A percentile compares a stretch with the other conserved stretches of the same genome.
phyloP scores from a whole-genome alignment of 305 asterid species.

The Solanum chacoense region DNA sequence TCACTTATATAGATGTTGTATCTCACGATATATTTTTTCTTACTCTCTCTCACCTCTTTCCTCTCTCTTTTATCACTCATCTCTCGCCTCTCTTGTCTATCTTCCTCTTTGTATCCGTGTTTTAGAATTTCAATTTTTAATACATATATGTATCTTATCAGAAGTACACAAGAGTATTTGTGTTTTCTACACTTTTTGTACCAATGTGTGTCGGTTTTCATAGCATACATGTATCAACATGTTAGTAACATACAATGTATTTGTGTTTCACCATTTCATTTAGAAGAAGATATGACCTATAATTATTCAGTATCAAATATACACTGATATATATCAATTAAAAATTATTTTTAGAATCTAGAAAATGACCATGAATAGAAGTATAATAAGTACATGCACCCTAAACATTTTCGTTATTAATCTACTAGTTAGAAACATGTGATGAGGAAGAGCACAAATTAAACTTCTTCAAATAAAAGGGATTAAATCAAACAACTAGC shows the following conservation, averaged over 20 bases:
- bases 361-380: background rate
- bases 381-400: conserved; percentile 8
- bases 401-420: background rate
- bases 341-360: background rate
- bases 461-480: background rate
- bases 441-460: background rate
- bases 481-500: background rate
- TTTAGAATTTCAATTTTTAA: too few relatives aligned
- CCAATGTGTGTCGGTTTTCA: background rate
- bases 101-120: background rate
- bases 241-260: background rate
- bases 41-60: too few relatives aligned
- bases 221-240: background rate
- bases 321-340: background rate
- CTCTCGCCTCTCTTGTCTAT: background rate
- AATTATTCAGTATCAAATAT: too few relatives aligned
- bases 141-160: background rate
- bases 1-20: background rate
- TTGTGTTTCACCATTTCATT: background rate
- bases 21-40: background rate
- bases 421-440: background rate
- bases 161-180: background rate
- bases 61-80: background rate
- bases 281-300: background rate
- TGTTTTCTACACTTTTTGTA: background rate